These are phyloP conservation scores for Cylindrotheca fusiformis DNA, from an alignment of 108 stramenopile genomes.

Conservation along the genomic window DNA sequence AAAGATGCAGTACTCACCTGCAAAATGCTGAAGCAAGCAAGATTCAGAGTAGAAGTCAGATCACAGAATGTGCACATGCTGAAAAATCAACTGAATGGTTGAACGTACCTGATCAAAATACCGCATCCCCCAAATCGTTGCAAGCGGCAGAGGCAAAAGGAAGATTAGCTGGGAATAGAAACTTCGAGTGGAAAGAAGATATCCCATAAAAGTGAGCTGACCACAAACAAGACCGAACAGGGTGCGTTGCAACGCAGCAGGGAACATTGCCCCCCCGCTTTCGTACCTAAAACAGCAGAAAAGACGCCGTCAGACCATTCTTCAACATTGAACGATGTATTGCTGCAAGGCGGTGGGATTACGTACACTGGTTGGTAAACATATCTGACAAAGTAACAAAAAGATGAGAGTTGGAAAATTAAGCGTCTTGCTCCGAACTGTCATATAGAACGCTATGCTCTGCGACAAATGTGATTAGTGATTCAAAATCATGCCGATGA, in stretches of 20 bases:
- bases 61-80: background rate
- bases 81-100: conserved; percentile 29
- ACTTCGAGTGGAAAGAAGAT: conserved; percentile 64
- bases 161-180: conserved; percentile 42
- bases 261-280: conserved; percentile 68
- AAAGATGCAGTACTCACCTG: no score
- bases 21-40: background rate
- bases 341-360: no score
- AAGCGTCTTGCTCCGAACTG: no score
- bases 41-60: background rate
- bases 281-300: conserved; percentile 30
- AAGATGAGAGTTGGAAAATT: no score
- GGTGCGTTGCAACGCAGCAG: conserved; percentile 68
- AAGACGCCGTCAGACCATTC: background rate
- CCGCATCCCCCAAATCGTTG: conserved; percentile 58
- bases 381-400: no score
- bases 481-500: no score
- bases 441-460: no score
- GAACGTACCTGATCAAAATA: conserved; percentile 56
- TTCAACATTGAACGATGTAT: no score
- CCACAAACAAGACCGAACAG: conserved; percentile 78
- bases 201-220: conserved; percentile 83
- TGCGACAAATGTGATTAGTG: no score
- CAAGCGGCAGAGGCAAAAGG: conserved; percentile 70
- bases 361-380: background rate